phyloP scores from a whole-genome alignment of 1,139 yeast species.

The Hansenula sp. region DNA sequence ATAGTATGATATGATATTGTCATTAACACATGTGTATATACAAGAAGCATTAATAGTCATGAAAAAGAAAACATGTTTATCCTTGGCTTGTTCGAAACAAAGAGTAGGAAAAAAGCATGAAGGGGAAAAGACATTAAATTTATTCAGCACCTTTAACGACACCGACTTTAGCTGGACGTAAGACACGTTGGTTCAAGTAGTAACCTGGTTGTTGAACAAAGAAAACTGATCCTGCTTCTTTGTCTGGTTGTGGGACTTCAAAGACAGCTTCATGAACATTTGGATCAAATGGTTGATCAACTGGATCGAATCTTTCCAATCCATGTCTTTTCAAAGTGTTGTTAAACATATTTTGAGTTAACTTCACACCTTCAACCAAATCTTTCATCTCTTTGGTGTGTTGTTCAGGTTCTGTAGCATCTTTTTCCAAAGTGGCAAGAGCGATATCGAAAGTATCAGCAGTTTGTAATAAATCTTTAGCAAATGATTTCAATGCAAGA shows the following conservation, averaged over 20 bases:
- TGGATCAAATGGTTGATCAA: slow-evolving; percentile 80
- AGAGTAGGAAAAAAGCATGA: neutral
- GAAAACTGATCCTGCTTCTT: slow-evolving; percentile 85
- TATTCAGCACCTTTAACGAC: slow-evolving; percentile 56
- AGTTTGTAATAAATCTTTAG: slow-evolving; percentile 79
- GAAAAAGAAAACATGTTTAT: neutral
- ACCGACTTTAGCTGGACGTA: slow-evolving; percentile 92
- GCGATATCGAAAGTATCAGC: slow-evolving; percentile 85
- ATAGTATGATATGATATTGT: neutral
- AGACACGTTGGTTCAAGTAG: slow-evolving; percentile 73
- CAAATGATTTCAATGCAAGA: slow-evolving; percentile 83
- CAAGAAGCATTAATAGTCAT: slow-evolving; percentile 4
- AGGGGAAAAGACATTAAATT: neutral
- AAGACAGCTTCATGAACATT: slow-evolving; percentile 85
- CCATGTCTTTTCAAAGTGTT: slow-evolving; percentile 78
- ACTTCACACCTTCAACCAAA: slow-evolving; percentile 75
- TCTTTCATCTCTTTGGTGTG: slow-evolving; percentile 53
- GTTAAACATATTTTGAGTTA: slow-evolving; percentile 78
- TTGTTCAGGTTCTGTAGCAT: slow-evolving; percentile 18
- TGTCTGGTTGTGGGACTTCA: slow-evolving; percentile 78
- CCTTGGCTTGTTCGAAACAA: neutral
- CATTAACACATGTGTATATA: slow-evolving; percentile 2
- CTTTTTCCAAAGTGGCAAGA: slow-evolving; percentile 61
- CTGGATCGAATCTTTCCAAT: slow-evolving; percentile 66
- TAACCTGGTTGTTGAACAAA: slow-evolving; percentile 86